Base-by-base conservation (phyloP, 2,329 filamentous ascomycete species). In the Aspergillus pseudonomiae region DNA sequence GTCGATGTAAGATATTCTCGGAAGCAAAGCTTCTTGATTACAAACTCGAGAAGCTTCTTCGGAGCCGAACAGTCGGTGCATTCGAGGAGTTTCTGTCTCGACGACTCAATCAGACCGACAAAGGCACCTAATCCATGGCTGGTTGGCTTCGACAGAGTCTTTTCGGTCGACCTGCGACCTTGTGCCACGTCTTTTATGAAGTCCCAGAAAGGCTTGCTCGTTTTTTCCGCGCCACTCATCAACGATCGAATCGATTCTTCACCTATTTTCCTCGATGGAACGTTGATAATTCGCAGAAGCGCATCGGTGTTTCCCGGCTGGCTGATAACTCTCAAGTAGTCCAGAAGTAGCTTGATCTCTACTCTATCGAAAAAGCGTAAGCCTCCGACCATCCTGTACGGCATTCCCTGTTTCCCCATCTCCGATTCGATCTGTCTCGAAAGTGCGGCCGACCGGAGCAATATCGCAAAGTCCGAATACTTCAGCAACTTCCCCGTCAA, bases 321-420 rank as follows among this genome's bases (percentile, higher is more conserved):
- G 71, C 92, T 88, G 36, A 97, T 88, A 4, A 96, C 90, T 36
- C 93, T 87, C 16, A 98, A 82, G 74, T 99, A 98, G 74, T 97
- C 93, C 4, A 98, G 79, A 0, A 98, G 76, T 7, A 93, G 84
- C 76, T 95, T 96, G 73, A 98, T 90, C 75, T 99, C 94, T 3
- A 88, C 86, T 58, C 95, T 88, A 69, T 99, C 95, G 72, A 96
- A 98, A 75, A 99, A 99, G 63, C 92, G 91, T 66, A 88, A 87
- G 2, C 95, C 94, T 71, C 91, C 94, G 58, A 98, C 89, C 94
- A 98, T 97, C 57, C 89, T 89, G 77, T 98, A 99, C 0, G 93
- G 86, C 46, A 98, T 88, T 1, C 93, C 93, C 12, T 88, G 87
- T 71, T 90, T 92, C 16, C 91, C 92, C 46, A 98, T 82, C 3